A percentile compares a stretch with the other conserved stretches of the same genome.
phyloP scores from a whole-genome alignment of 306 rosid genomes.

The Cicer yamashitae region DNA sequence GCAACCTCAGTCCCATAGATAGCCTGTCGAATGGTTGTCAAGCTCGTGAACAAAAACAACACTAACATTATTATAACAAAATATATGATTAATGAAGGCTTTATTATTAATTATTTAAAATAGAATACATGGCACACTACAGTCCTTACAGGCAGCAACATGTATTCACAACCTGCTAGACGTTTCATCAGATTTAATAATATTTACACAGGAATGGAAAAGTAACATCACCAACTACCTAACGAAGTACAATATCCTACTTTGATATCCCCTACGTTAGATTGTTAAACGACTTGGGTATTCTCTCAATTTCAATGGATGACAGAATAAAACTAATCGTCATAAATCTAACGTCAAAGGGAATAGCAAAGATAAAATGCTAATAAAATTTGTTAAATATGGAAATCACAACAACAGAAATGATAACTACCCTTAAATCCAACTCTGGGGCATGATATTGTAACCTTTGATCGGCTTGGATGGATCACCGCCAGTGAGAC shows the following conservation, averaged over 20 bases:
- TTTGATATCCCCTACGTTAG: slow-evolving; percentile 45
- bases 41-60: not conserved
- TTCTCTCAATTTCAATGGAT: slow-evolving; percentile 53
- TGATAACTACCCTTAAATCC: slow-evolving; percentile 62
- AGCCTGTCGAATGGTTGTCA: slow-evolving; percentile 3
- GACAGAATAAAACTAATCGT: slow-evolving; percentile 45
- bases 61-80: slow-evolving; percentile 29
- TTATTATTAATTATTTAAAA: slow-evolving; percentile 56
- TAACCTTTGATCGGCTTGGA: slow-evolving; percentile 55
- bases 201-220: slow-evolving; percentile 61
- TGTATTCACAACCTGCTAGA: slow-evolving; percentile 59
- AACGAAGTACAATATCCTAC: slow-evolving; percentile 54
- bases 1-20: not conserved
- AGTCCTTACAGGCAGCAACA: slow-evolving; percentile 61
- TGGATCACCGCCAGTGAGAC: slow-evolving; percentile 38
- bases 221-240: slow-evolving; percentile 60
- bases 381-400: slow-evolving; percentile 47
- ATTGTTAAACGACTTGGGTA: slow-evolving; percentile 42
- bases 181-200: slow-evolving; percentile 49
- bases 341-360: slow-evolving; percentile 48
- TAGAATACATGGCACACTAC: slow-evolving; percentile 59
- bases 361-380: slow-evolving; percentile 49
- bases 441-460: slow-evolving; percentile 52
- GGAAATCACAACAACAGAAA: slow-evolving; percentile 43
- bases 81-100: slow-evolving; percentile 45